Evolutionary conservation across 2,329 filamentous ascomycete species (phyloP), one percentile per base, ranked within the genome.

Genomic region (Aspergillus calidoustus): DNA sequence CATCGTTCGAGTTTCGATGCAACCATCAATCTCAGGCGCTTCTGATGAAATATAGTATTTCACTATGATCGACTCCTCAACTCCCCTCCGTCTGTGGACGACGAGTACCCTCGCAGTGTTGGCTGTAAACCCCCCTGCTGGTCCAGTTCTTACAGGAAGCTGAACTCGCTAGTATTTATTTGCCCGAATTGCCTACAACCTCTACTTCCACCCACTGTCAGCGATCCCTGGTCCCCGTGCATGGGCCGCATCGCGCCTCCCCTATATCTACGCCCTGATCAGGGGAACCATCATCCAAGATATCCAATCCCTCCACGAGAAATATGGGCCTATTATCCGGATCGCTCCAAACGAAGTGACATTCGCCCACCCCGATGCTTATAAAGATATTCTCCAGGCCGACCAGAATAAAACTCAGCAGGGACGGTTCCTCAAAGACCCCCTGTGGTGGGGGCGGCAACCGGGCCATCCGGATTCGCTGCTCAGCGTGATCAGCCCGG

Each of bases 381-480:
- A 47, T 25, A 51, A 46, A 11, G 51, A 54, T 19, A 55, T 60
- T 46, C 50, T 55, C 31, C 51, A 38, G 9, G 46, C 22, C 23
- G 50, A 34, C 15, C 43, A 52, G 13, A 31, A 30, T 4, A 19
- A 19, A 19, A 19, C 19, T 19, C 19, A 19, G 19, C 25, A 60
- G 31, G 44, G 31, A 6, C 58, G 55, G 44, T 46, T 60, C 17
- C 51, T 60, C 31, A 60, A 60, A 31, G 58, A 60, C 50, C 58
- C 58, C 6, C 19, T 60, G 4, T 60, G 58, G 58, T 60, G 51
- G 51, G 51, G 19, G 5, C 34, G 52, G 6, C 58, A 55, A 31
- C 58, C 58, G 25, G 58, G 58, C 11, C 58, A 60, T 15, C 58
- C 58, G 13, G 58, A 60, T 31, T 55, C 58, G 28, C 38, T 60